These are phyloP conservation scores for Suhomyces prunicola DNA, from an alignment of 805 yeast species.

Conservation along the genomic window DNA sequence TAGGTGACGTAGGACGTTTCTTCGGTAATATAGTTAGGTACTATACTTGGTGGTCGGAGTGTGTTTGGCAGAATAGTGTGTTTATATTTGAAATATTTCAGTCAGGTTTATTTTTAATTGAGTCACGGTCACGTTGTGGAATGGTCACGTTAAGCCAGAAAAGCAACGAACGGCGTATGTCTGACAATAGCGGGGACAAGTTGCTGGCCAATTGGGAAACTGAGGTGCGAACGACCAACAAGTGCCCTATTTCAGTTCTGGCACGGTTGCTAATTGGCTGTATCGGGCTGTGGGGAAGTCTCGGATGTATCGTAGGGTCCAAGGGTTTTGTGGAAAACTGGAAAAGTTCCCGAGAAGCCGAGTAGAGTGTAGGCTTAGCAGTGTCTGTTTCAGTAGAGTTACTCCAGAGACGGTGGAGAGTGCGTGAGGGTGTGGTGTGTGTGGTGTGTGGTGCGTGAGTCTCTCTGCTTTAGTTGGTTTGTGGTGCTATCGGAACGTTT, in stretches of 20 bases:
- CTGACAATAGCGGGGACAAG: not conserved
- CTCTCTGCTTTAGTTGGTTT: no score
- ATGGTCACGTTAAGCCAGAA: slow-evolving; percentile 1
- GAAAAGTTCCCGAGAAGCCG: not conserved
- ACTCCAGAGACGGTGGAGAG: not conserved
- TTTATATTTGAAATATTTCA: slow-evolving; percentile 1
- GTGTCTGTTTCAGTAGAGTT: not conserved
- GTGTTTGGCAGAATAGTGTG: not conserved
- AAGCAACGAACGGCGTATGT: not conserved
- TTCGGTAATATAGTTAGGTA: no score
- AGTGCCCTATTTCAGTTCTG: not conserved
- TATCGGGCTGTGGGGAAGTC: not conserved
- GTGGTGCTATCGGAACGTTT: no score
- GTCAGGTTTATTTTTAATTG: slow-evolving; percentile 2
- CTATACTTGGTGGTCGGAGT: no score
- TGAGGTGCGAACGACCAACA: not conserved
- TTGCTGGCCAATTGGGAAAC: not conserved
- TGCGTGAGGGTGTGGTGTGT: no score
- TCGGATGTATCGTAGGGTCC: not conserved
- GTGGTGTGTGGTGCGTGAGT: no score
- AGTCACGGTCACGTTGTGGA: slow-evolving; percentile 5
- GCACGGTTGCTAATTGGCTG: not conserved
- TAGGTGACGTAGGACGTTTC: no score
- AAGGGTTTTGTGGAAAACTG: not conserved
- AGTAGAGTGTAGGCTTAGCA: not conserved